Base-by-base conservation (phyloP, 495 filamentous ascomycete genomes). In the Tuber calosporum region DNA sequence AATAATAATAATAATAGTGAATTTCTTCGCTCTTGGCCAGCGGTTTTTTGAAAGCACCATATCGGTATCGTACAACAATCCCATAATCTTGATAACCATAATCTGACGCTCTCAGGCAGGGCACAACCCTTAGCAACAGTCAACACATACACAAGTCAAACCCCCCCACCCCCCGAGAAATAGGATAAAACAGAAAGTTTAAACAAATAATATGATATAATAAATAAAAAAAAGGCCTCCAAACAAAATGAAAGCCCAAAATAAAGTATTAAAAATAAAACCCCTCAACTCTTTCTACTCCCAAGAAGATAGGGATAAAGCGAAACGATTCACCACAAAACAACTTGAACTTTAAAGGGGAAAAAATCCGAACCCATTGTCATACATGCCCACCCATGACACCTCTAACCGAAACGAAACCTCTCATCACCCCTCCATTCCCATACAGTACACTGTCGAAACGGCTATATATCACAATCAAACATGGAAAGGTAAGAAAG, bases 21-120 rank as follows among this genome's bases (percentile, higher is more conserved):
- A 53, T 53, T 53, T 3, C 22, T 53, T 7, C 22, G 9, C 48
- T 8, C 48, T 26, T 8, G 11, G 9, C 48, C 48, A 53, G 9
- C n/a, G 9, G 8, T 53, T 53, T 26, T 26, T 53, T 69, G 66
- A 30, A 67, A 41, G 75, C 69, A 77, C 66, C 42, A 69, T 77
- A 70, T 22, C 7, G 48, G 53, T 62, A 62, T 62, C 53, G 3
- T 62, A 62, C 53, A 62, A 62, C 3, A 30, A 62, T 30, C 30
- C 53, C 53, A 62, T 13, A 62, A 62, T 62, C 42, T 4, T 4
- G 15, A 43, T 19, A 9, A 9, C 39, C 39, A 40, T 40, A n/a
- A n/a, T n/a, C 48, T 26, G 48, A 53, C 26, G 48, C 7, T 2
- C 2, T 53, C n/a, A n/a, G n/a, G n/a, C 53, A 62, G 2, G 53